Evolutionary conservation across 1,284 basidiomycete species (phyloP), one percentile per base, ranked within the genome.

Genomic region (Vanrija sp.): DNA sequence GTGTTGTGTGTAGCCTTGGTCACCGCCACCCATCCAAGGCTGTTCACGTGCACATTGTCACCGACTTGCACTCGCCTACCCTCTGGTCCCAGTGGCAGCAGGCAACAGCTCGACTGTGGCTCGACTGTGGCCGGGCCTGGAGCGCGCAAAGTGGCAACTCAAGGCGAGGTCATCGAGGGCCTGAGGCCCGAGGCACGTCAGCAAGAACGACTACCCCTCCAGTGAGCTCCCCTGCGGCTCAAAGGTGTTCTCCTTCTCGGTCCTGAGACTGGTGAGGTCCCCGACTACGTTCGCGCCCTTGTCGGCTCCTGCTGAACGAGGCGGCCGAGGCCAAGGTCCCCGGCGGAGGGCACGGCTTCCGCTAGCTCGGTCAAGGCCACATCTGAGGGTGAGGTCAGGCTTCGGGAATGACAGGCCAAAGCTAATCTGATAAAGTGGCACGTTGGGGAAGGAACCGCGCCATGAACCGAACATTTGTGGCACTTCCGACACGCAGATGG

Each of bases 111-210:
- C n/a, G n/a, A n/a, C n/a, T n/a, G n/a, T n/a, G n/a, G n/a, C n/a
- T n/a, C n/a, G n/a, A n/a, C n/a, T n/a, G n/a, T n/a, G n/a, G n/a
- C n/a, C n/a, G n/a, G n/a, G n/a, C n/a, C n/a, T 85, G 69, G 73
- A 87, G 38, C 80, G 84, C 55, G 78, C 79, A n/a, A 88, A 86
- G 68, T 82, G 86, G 68, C 75, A 84, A 49, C 75, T 88, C 48
- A 87, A 3, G 51, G 50, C 23, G 52, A 64, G 27, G 56, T 62
- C 18, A 35, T 65, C 25, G 45, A 54, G 20, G 71, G 71, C 3
- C 71, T 69, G 14, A 54, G 49, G 47, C 3, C 71, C 71, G 14
- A 54, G 49, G 47, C 69, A 61, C 56, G 57, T 71, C 47, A 68
- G 53, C n/a, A 55, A 66, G 49, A 47, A 51, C 9, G 54, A 71